Evolutionary conservation across 768 basidiomycete species (phyloP).

Genomic region (Lactarius quietus): DNA sequence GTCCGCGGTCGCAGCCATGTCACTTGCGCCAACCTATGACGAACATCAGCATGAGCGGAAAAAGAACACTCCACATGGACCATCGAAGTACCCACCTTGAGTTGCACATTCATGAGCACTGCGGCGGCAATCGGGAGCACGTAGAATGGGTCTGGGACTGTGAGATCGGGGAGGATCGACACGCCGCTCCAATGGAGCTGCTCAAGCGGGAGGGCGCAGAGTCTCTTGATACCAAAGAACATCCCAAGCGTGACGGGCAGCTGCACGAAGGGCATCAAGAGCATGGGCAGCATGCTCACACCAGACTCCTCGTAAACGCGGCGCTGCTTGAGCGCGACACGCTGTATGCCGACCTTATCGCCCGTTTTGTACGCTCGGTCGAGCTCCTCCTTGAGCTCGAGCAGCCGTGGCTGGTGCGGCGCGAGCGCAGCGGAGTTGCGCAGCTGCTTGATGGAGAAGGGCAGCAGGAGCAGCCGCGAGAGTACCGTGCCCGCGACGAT

Average conservation of each 20-base stretch:
- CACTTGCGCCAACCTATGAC: conserved; percentile 53
- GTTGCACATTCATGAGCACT: conserved; percentile 62
- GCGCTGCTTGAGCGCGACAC: conserved; percentile 43
- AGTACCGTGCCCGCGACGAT: conserved; percentile 62
- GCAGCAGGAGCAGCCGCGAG: conserved; percentile 59
- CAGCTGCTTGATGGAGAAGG: conserved; percentile 53
- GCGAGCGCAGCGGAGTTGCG: conserved; percentile 58
- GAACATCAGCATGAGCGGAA: conserved; percentile 21
- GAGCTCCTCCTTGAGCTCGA: conserved; percentile 50
- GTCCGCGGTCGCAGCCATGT: conserved; percentile 31
- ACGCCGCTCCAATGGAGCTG: conserved; percentile 79
- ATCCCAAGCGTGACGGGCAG: conserved; percentile 72
- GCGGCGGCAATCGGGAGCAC: conserved; percentile 61
- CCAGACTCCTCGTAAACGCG: conserved; percentile 61
- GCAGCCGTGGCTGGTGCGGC: conserved; percentile 56
- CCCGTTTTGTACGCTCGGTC: conserved; percentile 31
- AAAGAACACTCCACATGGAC: not conserved
- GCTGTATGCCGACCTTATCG: conserved; percentile 43
- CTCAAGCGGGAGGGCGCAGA: conserved; percentile 67
- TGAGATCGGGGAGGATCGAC: conserved; percentile 71
- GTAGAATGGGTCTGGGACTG: conserved; percentile 70
- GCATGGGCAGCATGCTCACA: conserved; percentile 52
- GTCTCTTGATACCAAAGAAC: conserved; percentile 75
- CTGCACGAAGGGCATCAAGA: conserved; percentile 63
- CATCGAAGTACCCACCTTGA: conserved; percentile 48